Percentiles rank a stretch among this genome's conserved stretches.
Evolutionary conservation across 306 rosid species (phyloP).

Genomic region (Castanea mollissima): DNA sequence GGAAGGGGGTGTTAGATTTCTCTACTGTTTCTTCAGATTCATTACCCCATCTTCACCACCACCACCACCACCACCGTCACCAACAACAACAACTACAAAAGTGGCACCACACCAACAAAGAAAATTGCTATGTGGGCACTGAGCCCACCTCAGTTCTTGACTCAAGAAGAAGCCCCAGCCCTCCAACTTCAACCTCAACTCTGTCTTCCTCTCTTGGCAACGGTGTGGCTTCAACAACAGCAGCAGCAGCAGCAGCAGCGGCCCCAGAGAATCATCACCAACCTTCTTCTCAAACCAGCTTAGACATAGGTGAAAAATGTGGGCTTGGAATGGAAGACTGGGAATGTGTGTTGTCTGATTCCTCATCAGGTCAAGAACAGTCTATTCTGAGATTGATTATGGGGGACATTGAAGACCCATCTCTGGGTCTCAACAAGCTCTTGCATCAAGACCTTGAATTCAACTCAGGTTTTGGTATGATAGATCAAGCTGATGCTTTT

Average conservation of each 20-base stretch:
- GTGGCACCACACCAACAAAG: constrained; percentile 53
- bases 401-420: constrained; percentile 86
- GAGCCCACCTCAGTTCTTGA: constrained; percentile 90
- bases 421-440: constrained; percentile 75
- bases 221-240: constrained; percentile 26
- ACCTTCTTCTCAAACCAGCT: constrained; percentile 21
- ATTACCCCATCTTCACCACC: constrained; percentile 17
- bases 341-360: constrained; percentile 80
- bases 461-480: constrained; percentile 41
- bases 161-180: constrained; percentile 65
- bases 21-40: constrained; percentile 51
- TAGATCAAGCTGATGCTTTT: constrained; percentile 52
- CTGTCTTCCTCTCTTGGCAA: constrained; percentile 86
- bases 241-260: constrained; percentile 16
- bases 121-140: constrained; percentile 85
- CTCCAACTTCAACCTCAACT: constrained; percentile 83
- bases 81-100: constrained; percentile 15
- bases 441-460: constrained; percentile 64
- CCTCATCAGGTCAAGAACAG: constrained; percentile 70
- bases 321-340: constrained; percentile 83
- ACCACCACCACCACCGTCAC: background rate
- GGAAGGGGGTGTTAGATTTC: constrained; percentile 83
- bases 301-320: constrained; percentile 54
- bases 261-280: constrained; percentile 28
- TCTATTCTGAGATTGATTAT: constrained; percentile 74